Percentiles rank a stretch among this genome's conserved stretches.
phyloP scores from a whole-genome alignment of 1,284 basidiomycete species.

The Heimioporus retisporus region DNA sequence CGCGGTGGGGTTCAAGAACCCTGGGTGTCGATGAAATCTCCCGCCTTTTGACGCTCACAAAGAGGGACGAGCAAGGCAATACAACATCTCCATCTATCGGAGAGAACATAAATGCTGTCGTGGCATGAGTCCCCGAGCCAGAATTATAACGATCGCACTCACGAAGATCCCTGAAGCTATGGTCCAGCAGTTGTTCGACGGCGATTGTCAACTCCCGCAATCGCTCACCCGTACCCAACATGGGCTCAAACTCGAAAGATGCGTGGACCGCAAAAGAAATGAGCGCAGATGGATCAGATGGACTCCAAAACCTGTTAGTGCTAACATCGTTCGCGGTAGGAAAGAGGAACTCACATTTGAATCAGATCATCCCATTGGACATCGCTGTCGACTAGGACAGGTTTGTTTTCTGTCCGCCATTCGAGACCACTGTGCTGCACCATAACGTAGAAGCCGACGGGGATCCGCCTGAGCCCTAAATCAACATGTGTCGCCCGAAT shows the following conservation, averaged over 20 bases:
- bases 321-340: no score
- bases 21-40: neutral
- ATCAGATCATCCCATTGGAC: constrained; percentile 11
- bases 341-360: neutral
- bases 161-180: neutral
- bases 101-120: neutral
- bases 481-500: no score
- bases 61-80: neutral
- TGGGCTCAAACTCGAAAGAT: constrained; percentile 12
- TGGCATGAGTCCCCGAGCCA: neutral
- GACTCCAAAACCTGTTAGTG: constrained; percentile 1
- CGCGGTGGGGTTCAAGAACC: neutral
- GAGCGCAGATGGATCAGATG: constrained; percentile 2
- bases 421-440: neutral
- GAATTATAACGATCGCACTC: neutral
- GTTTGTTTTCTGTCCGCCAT: neutral
- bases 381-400: neutral
- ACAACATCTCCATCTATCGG: neutral
- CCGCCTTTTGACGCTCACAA: neutral
- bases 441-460: neutral
- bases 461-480: neutral
- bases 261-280: constrained; percentile 11
- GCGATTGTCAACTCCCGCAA: constrained; percentile 4
- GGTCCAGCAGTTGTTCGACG: constrained; percentile 3
- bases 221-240: constrained; percentile 1